These are phyloP conservation scores for Mucuna pruriens DNA, from an alignment of 306 rosid genomes.

Conservation along the genomic window DNA sequence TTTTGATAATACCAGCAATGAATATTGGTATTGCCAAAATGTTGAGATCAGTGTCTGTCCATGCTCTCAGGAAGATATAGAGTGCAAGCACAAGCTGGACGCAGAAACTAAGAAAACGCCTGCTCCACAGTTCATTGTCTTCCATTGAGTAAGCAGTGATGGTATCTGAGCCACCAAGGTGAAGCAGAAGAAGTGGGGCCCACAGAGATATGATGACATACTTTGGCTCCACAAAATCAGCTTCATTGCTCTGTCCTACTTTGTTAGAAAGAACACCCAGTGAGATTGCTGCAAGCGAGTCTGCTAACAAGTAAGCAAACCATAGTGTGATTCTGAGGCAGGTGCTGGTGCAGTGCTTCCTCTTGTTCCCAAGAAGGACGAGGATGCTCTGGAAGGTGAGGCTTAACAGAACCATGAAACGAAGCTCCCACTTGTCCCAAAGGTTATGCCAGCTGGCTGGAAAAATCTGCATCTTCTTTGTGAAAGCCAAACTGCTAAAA, in stretches of 20 bases:
- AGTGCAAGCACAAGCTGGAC: conserved; percentile 35
- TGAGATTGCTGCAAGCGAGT: conserved; percentile 42
- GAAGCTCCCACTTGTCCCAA: conserved; percentile 41
- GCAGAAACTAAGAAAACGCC: conserved; percentile 19
- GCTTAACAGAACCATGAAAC: conserved; percentile 35
- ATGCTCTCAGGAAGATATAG: conserved; percentile 20
- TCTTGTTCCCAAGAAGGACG: conserved; percentile 30
- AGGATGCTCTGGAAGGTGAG: conserved; percentile 40
- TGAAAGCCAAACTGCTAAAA: conserved; percentile 15
- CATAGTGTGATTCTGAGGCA: conserved; percentile 33
- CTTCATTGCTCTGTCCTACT: neutral
- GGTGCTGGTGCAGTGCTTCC: conserved; percentile 16
- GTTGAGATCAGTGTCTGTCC: conserved; percentile 1
- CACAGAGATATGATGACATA: conserved; percentile 34
- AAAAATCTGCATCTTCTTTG: conserved; percentile 23
- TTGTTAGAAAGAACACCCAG: conserved; percentile 34
- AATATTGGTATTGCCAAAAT: conserved; percentile 40
- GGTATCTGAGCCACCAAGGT: conserved; percentile 55
- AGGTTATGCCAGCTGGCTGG: neutral
- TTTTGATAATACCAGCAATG: conserved; percentile 36
- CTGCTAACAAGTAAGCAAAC: conserved; percentile 44
- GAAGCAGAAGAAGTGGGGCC: conserved; percentile 54
- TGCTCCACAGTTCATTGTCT: conserved; percentile 50
- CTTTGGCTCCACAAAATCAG: neutral
- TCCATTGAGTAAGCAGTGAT: conserved; percentile 52